These are phyloP conservation scores for Vitellaria paradoxa DNA, from an alignment of 179 eudicot species.

Conservation along the genomic window DNA sequence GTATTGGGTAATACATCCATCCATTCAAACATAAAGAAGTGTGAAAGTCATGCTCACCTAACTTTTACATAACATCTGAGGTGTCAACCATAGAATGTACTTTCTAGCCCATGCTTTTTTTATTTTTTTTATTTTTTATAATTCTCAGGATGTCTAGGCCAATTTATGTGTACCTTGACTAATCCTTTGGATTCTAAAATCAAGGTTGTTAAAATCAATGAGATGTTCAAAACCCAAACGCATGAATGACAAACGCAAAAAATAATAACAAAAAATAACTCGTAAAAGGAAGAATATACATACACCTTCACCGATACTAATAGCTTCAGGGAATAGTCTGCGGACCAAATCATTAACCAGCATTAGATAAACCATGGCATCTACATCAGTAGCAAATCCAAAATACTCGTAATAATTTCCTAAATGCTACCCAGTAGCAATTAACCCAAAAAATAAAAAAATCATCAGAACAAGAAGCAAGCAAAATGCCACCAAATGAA, in stretches of 20 bases:
- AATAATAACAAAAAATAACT: background rate
- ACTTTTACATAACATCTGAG: background rate
- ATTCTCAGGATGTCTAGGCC: too few species aligned
- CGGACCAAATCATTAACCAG: constrained; percentile 96
- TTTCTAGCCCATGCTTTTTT: background rate
- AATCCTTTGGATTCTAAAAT: too few species aligned
- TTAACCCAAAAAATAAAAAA: background rate
- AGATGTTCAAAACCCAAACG: background rate
- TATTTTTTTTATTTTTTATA: too few species aligned
- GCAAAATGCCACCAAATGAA: background rate
- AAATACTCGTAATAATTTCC: constrained; percentile 94
- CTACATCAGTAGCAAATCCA: constrained; percentile 84
- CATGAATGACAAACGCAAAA: too few species aligned
- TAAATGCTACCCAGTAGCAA: constrained; percentile 50
- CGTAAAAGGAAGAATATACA: constrained; percentile 21
- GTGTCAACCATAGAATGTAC: background rate
- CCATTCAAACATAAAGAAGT: background rate
- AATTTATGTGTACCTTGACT: too few species aligned
- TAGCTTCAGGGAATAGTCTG: constrained; percentile 85
- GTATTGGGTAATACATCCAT: background rate
- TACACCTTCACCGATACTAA: constrained; percentile 95
- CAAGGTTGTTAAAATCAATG: too few species aligned
- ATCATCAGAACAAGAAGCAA: background rate
- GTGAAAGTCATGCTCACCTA: background rate
- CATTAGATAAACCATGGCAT: constrained; percentile 93